Base-by-base conservation (phyloP, 768 basidiomycete species). In the Mycena latifolia region DNA sequence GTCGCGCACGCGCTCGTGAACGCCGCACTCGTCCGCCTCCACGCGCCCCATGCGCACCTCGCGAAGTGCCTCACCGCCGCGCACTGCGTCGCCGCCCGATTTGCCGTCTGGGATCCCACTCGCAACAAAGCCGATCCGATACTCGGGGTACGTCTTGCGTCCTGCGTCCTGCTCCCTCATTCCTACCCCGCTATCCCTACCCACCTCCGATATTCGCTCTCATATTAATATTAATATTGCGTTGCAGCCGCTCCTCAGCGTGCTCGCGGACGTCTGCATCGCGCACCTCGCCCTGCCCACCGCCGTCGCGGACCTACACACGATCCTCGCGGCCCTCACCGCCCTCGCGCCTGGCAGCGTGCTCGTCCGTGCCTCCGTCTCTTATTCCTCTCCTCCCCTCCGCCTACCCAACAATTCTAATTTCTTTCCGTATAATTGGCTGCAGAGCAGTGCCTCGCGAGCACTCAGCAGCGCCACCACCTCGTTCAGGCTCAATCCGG, bases 11-110 rank as follows among this genome's bases (percentile, higher is more conserved):
- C 51, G 1, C 22, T 69, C 33, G 54, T 57, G 9, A 51, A 61
- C 31, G 48, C 39, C 14, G 67, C 67, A 10, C 41, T 69, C 46
- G 28, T 69, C 2, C 58, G 55, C 12, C 55, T 69, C n/a, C 39
- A 61, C 48, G 39, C 28, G 4, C 28, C 20, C 7, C 22, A 20
- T 10, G 33, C n/a, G n/a, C n/a, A n/a, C 2, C n/a, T 6, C 47
- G n/a, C 58, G 29, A n/a, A n/a, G n/a, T n/a, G n/a, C n/a, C 29
- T 60, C 39, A 14, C 41, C 2, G 67, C 67, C 1, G 63, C 63
- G 0, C 31, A 28, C n/a, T n/a, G 41, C 18, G 37, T 65, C 25
- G 31, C 27, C 4, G 20, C n/a, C 20, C 5, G 8, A n/a, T n/a
- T 37, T 20, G 35, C 39, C 31, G 7, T 12, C 12, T 33, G 5